Conservation (phyloP, 768 basidiomycete species). For the Serendipita sp. region DNA sequence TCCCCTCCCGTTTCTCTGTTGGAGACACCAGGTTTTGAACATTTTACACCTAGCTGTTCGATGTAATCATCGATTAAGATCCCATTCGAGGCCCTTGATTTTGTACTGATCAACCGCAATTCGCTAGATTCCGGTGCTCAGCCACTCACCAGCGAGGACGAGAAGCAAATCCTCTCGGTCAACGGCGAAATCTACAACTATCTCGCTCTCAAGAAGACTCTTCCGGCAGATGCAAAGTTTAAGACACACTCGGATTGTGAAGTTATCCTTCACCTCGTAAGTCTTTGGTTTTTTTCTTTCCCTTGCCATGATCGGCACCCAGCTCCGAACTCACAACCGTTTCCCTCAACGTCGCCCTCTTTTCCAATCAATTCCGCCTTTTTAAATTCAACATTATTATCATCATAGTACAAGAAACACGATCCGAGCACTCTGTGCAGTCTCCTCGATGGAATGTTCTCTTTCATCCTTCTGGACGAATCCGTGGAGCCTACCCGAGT, state of each 20-base stretch:
- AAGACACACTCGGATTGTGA: constrained; percentile 99
- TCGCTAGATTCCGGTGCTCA: constrained; percentile 88
- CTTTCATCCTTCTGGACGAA: constrained; percentile 91
- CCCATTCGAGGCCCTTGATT: neutral
- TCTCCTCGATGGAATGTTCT: constrained; percentile 96
- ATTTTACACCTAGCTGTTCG: constrained; percentile 1
- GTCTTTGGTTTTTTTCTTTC: constrained; percentile 12
- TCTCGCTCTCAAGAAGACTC: constrained; percentile 50
- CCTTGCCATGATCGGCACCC: neutral
- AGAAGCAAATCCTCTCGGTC: constrained; percentile 70
- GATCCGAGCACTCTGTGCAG: constrained; percentile 52
- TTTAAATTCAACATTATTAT: constrained; percentile 6
- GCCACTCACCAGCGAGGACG: constrained; percentile 77
- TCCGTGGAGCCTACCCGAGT: constrained; percentile 77
- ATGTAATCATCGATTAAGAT: neutral
- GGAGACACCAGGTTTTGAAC: constrained; percentile 18
- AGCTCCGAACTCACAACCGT: constrained; percentile 1
- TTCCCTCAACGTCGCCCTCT: neutral
- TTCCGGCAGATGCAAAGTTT: constrained; percentile 58
- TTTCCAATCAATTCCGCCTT: neutral
- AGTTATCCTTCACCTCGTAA: constrained; percentile 82
- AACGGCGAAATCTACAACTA: constrained; percentile 99
- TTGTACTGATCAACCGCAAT: neutral
- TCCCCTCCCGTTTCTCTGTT: neutral
- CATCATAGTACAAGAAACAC: constrained; percentile 61